Evolutionary conservation across 2,329 filamentous ascomycete species (phyloP).

Genomic region (Davidsoniella virescens): DNA sequence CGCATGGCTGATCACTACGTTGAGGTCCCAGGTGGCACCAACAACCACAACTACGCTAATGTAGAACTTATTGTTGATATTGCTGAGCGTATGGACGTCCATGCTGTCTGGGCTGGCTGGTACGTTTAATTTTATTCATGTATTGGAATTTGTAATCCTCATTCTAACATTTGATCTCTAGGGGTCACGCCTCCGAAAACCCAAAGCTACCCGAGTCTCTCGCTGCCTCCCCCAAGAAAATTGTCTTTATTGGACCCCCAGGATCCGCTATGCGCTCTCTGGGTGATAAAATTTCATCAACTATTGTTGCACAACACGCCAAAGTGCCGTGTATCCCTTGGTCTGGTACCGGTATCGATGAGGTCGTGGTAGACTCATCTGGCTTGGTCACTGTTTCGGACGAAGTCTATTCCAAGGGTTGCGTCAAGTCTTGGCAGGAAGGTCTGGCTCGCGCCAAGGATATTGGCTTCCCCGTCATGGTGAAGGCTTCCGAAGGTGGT

Average conservation of each 20-base stretch:
- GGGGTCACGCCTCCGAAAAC: slow-evolving; percentile 97
- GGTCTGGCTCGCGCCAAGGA: slow-evolving; percentile 71
- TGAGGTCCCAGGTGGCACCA: slow-evolving; percentile 94
- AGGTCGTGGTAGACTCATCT: slow-evolving; percentile 60
- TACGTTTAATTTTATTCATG: slow-evolving; percentile 31
- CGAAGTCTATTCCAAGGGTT: slow-evolving; percentile 74
- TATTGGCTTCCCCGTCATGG: slow-evolving; percentile 98
- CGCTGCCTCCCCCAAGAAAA: slow-evolving; percentile 92
- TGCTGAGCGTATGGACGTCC: slow-evolving; percentile 94
- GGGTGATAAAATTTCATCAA: slow-evolving; percentile 98
- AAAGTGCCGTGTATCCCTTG: slow-evolving; percentile 96
- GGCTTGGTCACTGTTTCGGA: slow-evolving; percentile 89
- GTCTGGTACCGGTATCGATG: slow-evolving; percentile 83
- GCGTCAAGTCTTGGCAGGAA: slow-evolving; percentile 77
- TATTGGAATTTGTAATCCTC: background rate
- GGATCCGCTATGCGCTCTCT: slow-evolving; percentile 97
- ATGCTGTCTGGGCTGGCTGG: slow-evolving; percentile 98
- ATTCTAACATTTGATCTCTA: slow-evolving; percentile 20
- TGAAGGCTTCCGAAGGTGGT: slow-evolving; percentile 98
- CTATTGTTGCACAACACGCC: slow-evolving; percentile 95
- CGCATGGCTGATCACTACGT: slow-evolving; percentile 99
- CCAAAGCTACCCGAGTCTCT: slow-evolving; percentile 92
- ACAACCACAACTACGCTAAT: slow-evolving; percentile 99
- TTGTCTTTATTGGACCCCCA: slow-evolving; percentile 95
- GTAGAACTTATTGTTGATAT: slow-evolving; percentile 98